Conservation (phyloP, 257 asterid genomes). For the Solanum pinnatisectum region DNA sequence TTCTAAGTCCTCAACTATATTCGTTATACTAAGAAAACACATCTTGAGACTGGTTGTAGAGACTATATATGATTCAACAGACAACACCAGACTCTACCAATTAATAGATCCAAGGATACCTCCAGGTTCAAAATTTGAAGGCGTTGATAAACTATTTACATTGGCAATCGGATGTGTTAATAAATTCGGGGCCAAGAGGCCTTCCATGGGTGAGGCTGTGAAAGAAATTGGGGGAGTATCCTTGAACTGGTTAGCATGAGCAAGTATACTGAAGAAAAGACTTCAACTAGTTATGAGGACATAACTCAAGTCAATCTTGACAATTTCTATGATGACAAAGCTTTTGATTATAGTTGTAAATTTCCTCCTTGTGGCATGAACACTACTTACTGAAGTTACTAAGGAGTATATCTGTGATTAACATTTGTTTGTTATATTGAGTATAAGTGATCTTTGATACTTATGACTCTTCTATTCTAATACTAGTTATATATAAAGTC, state of each 20-base stretch:
- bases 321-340: slow-evolving; percentile 22
- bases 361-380: slow-evolving; percentile 26
- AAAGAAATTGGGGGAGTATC: slow-evolving; percentile 58
- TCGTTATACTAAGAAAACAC: slow-evolving; percentile 31
- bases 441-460: not conserved
- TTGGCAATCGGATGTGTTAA: slow-evolving; percentile 65
- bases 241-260: slow-evolving; percentile 28
- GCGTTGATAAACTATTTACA: slow-evolving; percentile 32
- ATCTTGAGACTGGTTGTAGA: slow-evolving; percentile 51
- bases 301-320: slow-evolving; percentile 35
- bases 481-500: not conserved
- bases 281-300: slow-evolving; percentile 29
- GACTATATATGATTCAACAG: slow-evolving; percentile 20
- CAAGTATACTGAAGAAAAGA: slow-evolving; percentile 4
- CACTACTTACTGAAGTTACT: not conserved
- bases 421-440: not conserved
- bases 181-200: slow-evolving; percentile 51
- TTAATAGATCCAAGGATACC: slow-evolving; percentile 40
- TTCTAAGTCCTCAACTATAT: too few species aligned
- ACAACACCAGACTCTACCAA: slow-evolving; percentile 11
- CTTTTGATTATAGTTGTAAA: slow-evolving; percentile 50
- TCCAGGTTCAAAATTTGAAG: slow-evolving; percentile 22
- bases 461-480: not conserved
- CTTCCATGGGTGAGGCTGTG: slow-evolving; percentile 67
- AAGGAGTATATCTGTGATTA: not conserved